Percentiles rank a stretch among this genome's conserved stretches.
These are phyloP conservation scores for Trichoderma orchidacearum DNA, from an alignment of 495 filamentous ascomycete species.

Conservation along the genomic window DNA sequence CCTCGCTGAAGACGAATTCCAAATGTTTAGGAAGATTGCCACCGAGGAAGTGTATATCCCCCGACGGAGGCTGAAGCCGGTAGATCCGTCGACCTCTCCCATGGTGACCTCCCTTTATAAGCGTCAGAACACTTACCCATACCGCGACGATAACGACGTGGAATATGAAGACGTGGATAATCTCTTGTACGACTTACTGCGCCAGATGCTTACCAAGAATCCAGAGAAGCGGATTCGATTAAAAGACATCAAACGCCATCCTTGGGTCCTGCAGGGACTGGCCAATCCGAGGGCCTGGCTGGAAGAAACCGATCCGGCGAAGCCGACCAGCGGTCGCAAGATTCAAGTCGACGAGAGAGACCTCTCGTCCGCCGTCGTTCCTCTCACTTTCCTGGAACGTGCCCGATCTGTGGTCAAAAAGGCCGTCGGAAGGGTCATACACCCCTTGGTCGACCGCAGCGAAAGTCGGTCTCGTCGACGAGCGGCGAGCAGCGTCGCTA, in stretches of 20 bases:
- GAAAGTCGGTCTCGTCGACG: conserved; percentile 37
- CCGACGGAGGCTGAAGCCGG: conserved; percentile 60
- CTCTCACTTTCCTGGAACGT: conserved; percentile 72
- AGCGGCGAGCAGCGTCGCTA: conserved; percentile 45
- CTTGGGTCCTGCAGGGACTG: conserved; percentile 83
- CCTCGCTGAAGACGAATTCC: conserved; percentile 77
- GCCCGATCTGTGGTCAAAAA: conserved; percentile 56
- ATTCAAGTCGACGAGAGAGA: conserved; percentile 90
- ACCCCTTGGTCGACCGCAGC: conserved; percentile 39
- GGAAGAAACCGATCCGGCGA: conserved; percentile 80
- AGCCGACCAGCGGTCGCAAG: conserved; percentile 67
- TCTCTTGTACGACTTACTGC: conserved; percentile 67
- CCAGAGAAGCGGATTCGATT: conserved; percentile 76
- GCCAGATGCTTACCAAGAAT: conserved; percentile 75
- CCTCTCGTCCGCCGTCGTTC: conserved; percentile 79
- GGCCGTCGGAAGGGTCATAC: conserved; percentile 44
- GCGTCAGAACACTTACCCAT: conserved; percentile 31
- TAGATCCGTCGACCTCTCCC: conserved; percentile 43
- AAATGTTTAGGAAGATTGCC: conserved; percentile 79
- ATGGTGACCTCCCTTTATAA: conserved; percentile 38
- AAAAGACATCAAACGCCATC: conserved; percentile 87
- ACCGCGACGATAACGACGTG: conserved; percentile 51
- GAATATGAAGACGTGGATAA: conserved; percentile 78
- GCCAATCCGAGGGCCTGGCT: conserved; percentile 67
- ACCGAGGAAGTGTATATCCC: conserved; percentile 86